Percentiles rank a stretch among this genome's conserved stretches.
Conservation (phyloP, 495 filamentous ascomycete genomes). For the Cairneyella variabilis region DNA sequence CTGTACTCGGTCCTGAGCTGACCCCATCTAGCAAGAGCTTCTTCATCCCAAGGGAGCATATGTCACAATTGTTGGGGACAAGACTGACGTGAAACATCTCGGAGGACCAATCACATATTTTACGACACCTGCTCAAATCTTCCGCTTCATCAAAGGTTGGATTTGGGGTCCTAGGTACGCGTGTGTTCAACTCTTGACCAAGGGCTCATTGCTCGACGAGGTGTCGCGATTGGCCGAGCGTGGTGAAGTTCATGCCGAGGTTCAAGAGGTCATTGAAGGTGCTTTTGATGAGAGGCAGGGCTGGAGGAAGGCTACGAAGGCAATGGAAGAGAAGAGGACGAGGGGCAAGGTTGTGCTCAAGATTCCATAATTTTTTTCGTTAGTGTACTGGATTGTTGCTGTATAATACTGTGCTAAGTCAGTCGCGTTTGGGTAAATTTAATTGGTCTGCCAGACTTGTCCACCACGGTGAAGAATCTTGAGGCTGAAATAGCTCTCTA, state of each 20-base stretch:
- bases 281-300: conserved; percentile 15
- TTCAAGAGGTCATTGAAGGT: conserved; percentile 24
- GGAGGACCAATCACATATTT: conserved; percentile 28
- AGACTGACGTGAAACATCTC: conserved; percentile 18
- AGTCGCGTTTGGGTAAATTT: too few species aligned
- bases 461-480: too few species aligned
- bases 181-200: conserved; percentile 17
- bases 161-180: conserved; percentile 26
- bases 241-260: conserved; percentile 20
- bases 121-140: conserved; percentile 17
- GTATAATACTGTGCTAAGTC: too few species aligned
- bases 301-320: conserved; percentile 16
- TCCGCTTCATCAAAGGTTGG: conserved; percentile 24
- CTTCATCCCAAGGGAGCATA: conserved; percentile 24
- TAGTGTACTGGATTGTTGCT: not conserved
- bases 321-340: conserved; percentile 21
- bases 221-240: conserved; percentile 20
- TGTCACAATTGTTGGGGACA: conserved; percentile 29
- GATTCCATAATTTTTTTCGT: conserved; percentile 3
- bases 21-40: conserved; percentile 10
- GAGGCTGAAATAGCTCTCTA: too few species aligned
- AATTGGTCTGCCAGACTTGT: too few species aligned
- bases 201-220: conserved; percentile 14
- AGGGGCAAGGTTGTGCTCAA: conserved; percentile 27
- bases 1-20: not conserved